Percentiles rank a stretch among this genome's conserved stretches.
phyloP scores from a whole-genome alignment of 2,329 filamentous ascomycete genomes.

The Alternaria tenuissima region DNA sequence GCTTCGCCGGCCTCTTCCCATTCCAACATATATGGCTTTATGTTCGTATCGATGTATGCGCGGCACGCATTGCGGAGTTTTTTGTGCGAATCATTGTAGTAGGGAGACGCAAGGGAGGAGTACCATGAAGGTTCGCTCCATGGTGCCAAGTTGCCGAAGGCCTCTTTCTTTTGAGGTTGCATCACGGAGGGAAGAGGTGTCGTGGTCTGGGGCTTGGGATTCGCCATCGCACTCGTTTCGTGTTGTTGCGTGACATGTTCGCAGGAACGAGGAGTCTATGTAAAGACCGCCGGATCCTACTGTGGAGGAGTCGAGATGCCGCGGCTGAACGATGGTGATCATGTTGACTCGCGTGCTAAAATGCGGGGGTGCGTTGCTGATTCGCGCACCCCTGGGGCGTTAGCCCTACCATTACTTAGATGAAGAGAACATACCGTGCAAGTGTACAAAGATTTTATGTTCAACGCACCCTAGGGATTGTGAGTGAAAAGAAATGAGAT shows the following conservation, averaged over 20 bases:
- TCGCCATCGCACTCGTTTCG: conserved; percentile 17
- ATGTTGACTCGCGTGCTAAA: conserved; percentile 8
- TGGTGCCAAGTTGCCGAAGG: conserved; percentile 49
- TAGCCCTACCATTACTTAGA: background rate
- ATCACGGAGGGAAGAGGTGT: conserved; percentile 28
- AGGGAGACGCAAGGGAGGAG: conserved; percentile 62
- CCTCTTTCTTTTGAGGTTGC: conserved; percentile 34
- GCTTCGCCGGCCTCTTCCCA: conserved; percentile 66
- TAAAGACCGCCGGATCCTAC: background rate
- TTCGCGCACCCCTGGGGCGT: conserved; percentile 1
- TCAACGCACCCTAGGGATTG: background rate
- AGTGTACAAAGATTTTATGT: background rate
- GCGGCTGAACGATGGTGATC: conserved; percentile 13
- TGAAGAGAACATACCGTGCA: background rate
- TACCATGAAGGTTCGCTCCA: conserved; percentile 60
- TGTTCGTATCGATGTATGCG: conserved; percentile 65
- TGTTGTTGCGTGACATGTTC: conserved; percentile 2
- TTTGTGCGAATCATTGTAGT: conserved; percentile 70
- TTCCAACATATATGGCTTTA: conserved; percentile 66
- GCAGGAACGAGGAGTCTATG: background rate
- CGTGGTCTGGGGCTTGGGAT: conserved; percentile 19
- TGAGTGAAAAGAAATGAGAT: background rate
- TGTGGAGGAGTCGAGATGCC: conserved; percentile 17
- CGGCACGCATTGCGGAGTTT: conserved; percentile 65
- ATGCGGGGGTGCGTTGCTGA: conserved; percentile 12